phyloP scores from a whole-genome alignment of 1,284 basidiomycete species.

The Marasmius oreades region DNA sequence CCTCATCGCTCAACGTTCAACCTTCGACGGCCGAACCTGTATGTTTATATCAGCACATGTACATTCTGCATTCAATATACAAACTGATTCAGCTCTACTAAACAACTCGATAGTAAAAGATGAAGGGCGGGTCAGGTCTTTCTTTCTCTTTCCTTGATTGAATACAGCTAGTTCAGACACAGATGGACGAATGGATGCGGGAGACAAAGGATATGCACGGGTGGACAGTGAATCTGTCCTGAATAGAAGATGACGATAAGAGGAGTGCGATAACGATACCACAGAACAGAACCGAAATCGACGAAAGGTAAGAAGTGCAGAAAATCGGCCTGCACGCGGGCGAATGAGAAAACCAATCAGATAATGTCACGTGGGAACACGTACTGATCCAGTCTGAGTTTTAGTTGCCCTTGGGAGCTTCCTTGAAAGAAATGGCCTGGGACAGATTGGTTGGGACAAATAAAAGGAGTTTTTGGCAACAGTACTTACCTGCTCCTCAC shows the following conservation, averaged over 20 bases:
- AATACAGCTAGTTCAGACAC: conserved; percentile 12
- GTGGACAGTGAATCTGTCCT: not conserved
- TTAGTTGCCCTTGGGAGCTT: conserved; percentile 64
- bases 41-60: not conserved
- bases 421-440: conserved; percentile 84
- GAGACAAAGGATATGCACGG: not conserved
- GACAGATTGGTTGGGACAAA: conserved; percentile 5
- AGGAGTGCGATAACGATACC: conserved; percentile 4
- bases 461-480: conserved; percentile 1
- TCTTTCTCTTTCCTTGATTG: conserved; percentile 6
- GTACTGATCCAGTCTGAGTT: conserved; percentile 6
- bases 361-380: not conserved
- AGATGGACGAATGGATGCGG: not conserved
- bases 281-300: not conserved
- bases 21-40: not conserved
- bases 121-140: conserved; percentile 7
- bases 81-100: conserved; percentile 3
- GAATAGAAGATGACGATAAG: not conserved
- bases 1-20: too few relatives aligned
- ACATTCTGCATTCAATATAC: conserved; percentile 6
- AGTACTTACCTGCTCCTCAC: conserved; percentile 72
- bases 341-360: conserved; percentile 9
- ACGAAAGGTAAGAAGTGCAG: not conserved
- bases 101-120: not conserved
- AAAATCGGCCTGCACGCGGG: not conserved